Base-by-base conservation (phyloP, 805 yeast species). In the Saccharomycopsis amapae region DNA sequence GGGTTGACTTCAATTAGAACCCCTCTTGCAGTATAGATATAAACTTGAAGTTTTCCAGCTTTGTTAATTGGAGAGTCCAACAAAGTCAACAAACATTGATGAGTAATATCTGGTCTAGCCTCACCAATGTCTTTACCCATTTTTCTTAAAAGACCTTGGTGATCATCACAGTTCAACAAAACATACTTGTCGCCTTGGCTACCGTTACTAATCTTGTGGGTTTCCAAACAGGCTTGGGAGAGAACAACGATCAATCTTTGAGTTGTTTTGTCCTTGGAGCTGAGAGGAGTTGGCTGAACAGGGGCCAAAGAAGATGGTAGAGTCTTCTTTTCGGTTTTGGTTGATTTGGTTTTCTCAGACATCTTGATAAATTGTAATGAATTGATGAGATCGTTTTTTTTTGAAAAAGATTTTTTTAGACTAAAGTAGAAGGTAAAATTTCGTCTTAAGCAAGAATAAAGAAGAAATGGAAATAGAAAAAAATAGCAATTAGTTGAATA, bases 101-200 rank as follows among this genome's bases (percentile, higher is more conserved):
- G 98, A 37, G 98, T 93, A 58, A 93, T 93, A 64, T 93, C 98
- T n/a, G 98, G 98, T 64, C 98, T 79, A 5, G 97, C 97, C 61
- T 93, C 98, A 40, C 95, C 86, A 53, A 93, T 90, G 61, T 93
- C 97, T 61, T 97, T 78, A 44, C 95, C 95, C 95, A 90, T 87
- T 62, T 88, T 90, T 63, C 90, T 83, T 58, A 93, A 70, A 43
- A 90, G 71, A 13, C 97, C 97, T 68, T 93, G 98, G 63, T 93
- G 98, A 62, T 93, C 98, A 64, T 93, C 98, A 71, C 98, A 93
- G 69, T 93, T 93, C 59, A 93, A 72, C 50, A 93, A 68, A 0
- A 95, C 97, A 60, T 82, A 93, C 63, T 93, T 87, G 61, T 93
- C 97, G 42, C 90, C 94, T 7, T 81, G 76, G 13, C 87, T 85